These are phyloP conservation scores for Centrapalus pauciflorus DNA, from an alignment of 129 eudicot species.

Conservation along the genomic window DNA sequence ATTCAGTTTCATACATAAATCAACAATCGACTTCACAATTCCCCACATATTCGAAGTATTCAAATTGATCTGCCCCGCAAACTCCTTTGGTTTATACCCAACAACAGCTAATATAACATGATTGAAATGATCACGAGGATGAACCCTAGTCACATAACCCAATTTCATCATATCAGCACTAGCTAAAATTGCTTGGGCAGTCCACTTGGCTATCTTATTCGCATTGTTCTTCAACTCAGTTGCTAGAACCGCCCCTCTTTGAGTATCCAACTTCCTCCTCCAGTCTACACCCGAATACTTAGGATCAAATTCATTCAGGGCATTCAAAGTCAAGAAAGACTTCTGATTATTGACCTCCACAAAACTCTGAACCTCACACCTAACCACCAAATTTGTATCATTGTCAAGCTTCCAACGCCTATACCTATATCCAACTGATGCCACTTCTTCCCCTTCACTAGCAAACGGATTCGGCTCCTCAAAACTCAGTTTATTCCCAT, in stretches of 20 bases:
- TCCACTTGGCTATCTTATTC: slow-evolving; percentile 86
- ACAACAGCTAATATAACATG: slow-evolving; percentile 85
- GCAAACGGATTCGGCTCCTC: slow-evolving; percentile 90
- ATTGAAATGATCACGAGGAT: slow-evolving; percentile 89
- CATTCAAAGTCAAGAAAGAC: slow-evolving; percentile 67
- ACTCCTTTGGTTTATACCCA: slow-evolving; percentile 78
- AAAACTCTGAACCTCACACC: slow-evolving; percentile 79
- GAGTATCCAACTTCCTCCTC: slow-evolving; percentile 94
- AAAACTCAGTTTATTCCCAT: slow-evolving; percentile 61
- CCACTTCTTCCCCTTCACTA: slow-evolving; percentile 77
- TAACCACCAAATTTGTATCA: slow-evolving; percentile 59
- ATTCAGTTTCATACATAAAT: slow-evolving; percentile 78
- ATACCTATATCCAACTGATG: slow-evolving; percentile 73
- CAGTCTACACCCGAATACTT: slow-evolving; percentile 87
- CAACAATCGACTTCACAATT: slow-evolving; percentile 78
- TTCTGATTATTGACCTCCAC: slow-evolving; percentile 55
- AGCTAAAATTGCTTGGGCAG: slow-evolving; percentile 69
- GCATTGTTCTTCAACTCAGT: slow-evolving; percentile 93
- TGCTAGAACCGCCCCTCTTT: slow-evolving; percentile 87
- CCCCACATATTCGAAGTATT: slow-evolving; percentile 91
- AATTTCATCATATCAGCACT: slow-evolving; percentile 93
- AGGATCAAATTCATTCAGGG: slow-evolving; percentile 84
- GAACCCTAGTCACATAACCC: slow-evolving; percentile 88
- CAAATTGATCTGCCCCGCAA: slow-evolving; percentile 84
- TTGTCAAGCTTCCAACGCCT: slow-evolving; percentile 84